A percentile compares a stretch with the other conserved stretches of the same genome.
Conservation (phyloP, 495 filamentous ascomycete species). For the Penicillium soppii region DNA sequence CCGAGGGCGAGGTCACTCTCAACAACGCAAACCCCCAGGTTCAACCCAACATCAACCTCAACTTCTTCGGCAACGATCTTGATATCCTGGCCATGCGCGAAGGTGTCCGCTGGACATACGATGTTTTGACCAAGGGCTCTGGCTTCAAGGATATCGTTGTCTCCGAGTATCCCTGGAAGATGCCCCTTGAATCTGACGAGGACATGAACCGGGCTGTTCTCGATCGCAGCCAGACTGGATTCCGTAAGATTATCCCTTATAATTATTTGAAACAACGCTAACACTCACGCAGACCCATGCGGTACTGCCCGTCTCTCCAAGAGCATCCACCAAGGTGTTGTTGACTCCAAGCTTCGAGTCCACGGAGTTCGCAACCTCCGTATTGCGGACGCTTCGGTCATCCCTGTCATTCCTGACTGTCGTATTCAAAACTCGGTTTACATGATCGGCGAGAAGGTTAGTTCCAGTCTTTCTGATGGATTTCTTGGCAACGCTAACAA, state of each 20-base stretch:
- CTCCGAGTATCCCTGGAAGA: slow-evolving; percentile 58
- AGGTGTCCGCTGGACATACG: slow-evolving; percentile 54
- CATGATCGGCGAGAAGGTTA: slow-evolving; percentile 57
- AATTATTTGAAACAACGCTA: neutral
- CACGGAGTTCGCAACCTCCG: slow-evolving; percentile 53
- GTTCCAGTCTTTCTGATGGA: neutral
- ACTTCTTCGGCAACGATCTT: slow-evolving; percentile 57
- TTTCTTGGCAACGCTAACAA: neutral
- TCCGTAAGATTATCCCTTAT: slow-evolving; percentile 34
- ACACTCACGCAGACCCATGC: slow-evolving; percentile 40
- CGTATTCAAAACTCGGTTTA: slow-evolving; percentile 53
- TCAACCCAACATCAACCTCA: slow-evolving; percentile 59
- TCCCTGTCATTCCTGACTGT: slow-evolving; percentile 41
- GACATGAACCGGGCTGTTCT: slow-evolving; percentile 56
- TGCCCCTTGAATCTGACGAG: slow-evolving; percentile 55
- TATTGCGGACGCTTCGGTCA: slow-evolving; percentile 43
- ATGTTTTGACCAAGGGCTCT: slow-evolving; percentile 54
- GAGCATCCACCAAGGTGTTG: slow-evolving; percentile 52
- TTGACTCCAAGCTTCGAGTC: slow-evolving; percentile 53
- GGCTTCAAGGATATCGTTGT: slow-evolving; percentile 57
- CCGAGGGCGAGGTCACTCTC: slow-evolving; percentile 51
- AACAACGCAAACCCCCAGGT: slow-evolving; percentile 49
- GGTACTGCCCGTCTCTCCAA: slow-evolving; percentile 54
- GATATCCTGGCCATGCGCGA: slow-evolving; percentile 58
- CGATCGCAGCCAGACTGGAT: slow-evolving; percentile 58